Evolutionary conservation across 2,329 filamentous ascomycete genomes (phyloP).

Genomic region (Aaosphaeria arxii): DNA sequence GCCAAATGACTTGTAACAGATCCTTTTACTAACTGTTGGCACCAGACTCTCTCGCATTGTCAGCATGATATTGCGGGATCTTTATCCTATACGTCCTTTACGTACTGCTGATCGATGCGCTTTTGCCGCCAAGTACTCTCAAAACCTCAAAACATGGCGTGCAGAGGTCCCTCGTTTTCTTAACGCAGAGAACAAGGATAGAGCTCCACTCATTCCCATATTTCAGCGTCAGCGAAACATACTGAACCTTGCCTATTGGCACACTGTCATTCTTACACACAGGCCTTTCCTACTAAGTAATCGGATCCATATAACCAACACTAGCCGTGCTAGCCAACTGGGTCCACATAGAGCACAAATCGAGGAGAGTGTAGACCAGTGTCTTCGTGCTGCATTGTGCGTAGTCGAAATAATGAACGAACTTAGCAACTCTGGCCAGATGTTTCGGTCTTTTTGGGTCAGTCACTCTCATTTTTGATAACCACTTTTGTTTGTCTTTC

Average conservation of each 20-base stretch:
- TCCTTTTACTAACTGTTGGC: conserved; percentile 39
- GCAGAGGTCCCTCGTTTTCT: conserved; percentile 44
- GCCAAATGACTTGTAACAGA: conserved; percentile 44
- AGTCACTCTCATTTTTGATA: conserved; percentile 32
- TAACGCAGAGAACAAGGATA: conserved; percentile 42
- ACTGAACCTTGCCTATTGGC: conserved; percentile 53
- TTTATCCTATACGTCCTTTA: conserved; percentile 41
- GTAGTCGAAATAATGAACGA: conserved; percentile 46
- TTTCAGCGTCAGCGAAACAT: conserved; percentile 55
- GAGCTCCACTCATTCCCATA: conserved; percentile 45
- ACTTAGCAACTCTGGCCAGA: conserved; percentile 38
- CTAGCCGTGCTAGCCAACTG: conserved; percentile 8
- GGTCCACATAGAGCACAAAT: conserved; percentile 17
- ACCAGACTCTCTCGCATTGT: conserved; percentile 45
- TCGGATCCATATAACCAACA: conserved; percentile 34
- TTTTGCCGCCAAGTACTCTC: conserved; percentile 42
- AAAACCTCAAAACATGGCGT: conserved; percentile 47
- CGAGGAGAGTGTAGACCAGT: conserved; percentile 40
- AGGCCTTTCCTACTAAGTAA: conserved; percentile 52
- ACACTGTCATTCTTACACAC: conserved; percentile 57
- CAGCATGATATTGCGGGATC: conserved; percentile 43
- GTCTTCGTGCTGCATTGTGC: conserved; percentile 47
- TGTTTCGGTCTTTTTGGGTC: conserved; percentile 52
- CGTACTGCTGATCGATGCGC: conserved; percentile 29
- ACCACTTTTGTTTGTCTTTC: too few species aligned